Evolutionary conservation across 148 eudicot species (phyloP), one percentile per base, ranked within the genome.

Genomic region (Beta vulgaris): DNA sequence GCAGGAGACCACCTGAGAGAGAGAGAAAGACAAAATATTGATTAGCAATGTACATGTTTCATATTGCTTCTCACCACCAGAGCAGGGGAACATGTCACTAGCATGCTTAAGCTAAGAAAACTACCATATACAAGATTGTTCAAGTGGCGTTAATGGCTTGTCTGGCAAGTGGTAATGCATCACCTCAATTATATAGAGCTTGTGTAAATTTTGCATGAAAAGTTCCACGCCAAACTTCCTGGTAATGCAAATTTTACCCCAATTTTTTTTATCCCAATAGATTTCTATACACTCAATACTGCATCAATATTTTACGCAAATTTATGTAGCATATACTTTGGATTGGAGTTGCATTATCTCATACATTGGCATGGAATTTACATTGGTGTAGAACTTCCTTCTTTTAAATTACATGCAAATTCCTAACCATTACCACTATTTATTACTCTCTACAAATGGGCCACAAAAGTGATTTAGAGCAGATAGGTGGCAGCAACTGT

Each of bases 1-100:
- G 76, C 97, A 94, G 74, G 98, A 94, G 69, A 94, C 97, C 55
- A 94, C 98, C 98, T 94, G 89, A 36, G 26, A 73, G 60, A 70
- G 31, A 59, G 78, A 53, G 25, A 62, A 60, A 48, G 46, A 23
- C 16, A 55, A 31, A 25, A 11, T 29, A 43, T 21, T n/a, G 10
- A 12, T 1, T 55, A 7, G 2, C 23, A 13, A 55, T 8, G 19
- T 55, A 55, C n/a, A 55, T n/a, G 29, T 55, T 5, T n/a, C 28
- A 23, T 25, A 25, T 55, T 8, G 29, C n/a, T 25, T 55, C 3
- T 54, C 59, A 55, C 9, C 60, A 3, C 13, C 60, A 1, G 13
- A 23, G 44, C 58, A 21, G 46, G 73, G 39, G 63, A 62, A 3
- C 55, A 69, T 39, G 16, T 23, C 36, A 55, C 60, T 18, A 48